Percentiles rank a stretch among this genome's conserved stretches.
phyloP scores from a whole-genome alignment of 139 green algal genomes.

The Asterochloris erici region DNA sequence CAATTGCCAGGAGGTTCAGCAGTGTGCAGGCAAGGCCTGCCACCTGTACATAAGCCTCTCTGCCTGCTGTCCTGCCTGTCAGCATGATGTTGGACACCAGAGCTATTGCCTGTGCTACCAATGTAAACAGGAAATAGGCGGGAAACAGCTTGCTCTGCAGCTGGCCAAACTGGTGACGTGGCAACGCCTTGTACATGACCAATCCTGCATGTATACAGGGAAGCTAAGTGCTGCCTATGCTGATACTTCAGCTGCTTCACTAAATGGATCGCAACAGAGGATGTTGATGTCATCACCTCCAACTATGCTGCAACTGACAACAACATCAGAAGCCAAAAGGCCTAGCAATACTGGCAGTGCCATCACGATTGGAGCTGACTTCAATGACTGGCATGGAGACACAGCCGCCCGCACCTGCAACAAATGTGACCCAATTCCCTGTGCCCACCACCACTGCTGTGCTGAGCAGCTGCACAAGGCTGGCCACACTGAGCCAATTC shows the following conservation, averaged over 20 bases:
- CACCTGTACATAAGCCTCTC: neutral
- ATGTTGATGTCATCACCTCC: conserved; percentile 10
- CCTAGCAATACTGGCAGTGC: too few species aligned
- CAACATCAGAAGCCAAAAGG: too few species aligned
- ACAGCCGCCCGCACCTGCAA: neutral
- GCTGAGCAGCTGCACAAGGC: neutral
- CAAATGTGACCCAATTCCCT: conserved; percentile 6
- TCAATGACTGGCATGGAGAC: too few species aligned
- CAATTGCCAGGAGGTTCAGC: conserved; percentile 1
- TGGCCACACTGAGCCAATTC: neutral
- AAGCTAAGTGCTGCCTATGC: neutral
- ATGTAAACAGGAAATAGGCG: neutral
- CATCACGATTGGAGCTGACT: too few species aligned
- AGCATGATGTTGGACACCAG: neutral
- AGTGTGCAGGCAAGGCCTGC: neutral
- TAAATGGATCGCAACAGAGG: neutral
- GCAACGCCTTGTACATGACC: too few species aligned
- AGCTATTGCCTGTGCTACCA: neutral
- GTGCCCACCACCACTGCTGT: neutral
- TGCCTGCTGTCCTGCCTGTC: neutral
- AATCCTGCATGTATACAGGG: neutral
- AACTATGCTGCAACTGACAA: neutral
- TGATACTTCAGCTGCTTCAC: neutral
- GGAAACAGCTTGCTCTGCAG: conserved; percentile 16
- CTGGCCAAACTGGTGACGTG: neutral